Percentiles rank a stretch among this genome's conserved stretches.
These are phyloP conservation scores for Candida frijolesensis DNA, from an alignment of 1,139 yeast species.

Conservation along the genomic window DNA sequence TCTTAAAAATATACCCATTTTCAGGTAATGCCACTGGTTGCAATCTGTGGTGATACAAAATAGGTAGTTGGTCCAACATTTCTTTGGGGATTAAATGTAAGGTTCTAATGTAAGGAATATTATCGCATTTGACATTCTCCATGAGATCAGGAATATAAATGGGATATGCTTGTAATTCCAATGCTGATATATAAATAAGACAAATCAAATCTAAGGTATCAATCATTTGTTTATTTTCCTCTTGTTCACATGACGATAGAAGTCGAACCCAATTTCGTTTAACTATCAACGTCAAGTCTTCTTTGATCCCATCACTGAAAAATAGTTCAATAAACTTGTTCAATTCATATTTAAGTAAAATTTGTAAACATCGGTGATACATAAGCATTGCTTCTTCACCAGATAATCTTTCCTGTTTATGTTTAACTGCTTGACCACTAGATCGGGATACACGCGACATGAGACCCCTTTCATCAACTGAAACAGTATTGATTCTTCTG, in stretches of 20 bases:
- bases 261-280: slow-evolving; percentile 51
- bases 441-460: slow-evolving; percentile 16
- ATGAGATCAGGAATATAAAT: slow-evolving; percentile 40
- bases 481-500: slow-evolving; percentile 50
- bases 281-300: slow-evolving; percentile 42
- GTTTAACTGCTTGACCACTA: slow-evolving; percentile 6
- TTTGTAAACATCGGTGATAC: slow-evolving; percentile 56
- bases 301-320: slow-evolving; percentile 24
- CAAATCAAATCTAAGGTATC: slow-evolving; percentile 32
- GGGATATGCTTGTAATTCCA: slow-evolving; percentile 37
- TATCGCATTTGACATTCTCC: slow-evolving; percentile 29
- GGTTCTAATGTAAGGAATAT: slow-evolving; percentile 41
- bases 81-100: slow-evolving; percentile 30
- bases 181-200: slow-evolving; percentile 40
- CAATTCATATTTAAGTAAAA: slow-evolving; percentile 54
- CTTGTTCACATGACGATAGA: slow-evolving; percentile 1
- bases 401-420: slow-evolving; percentile 28
- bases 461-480: slow-evolving; percentile 23
- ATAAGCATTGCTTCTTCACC: slow-evolving; percentile 57
- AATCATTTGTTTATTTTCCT: slow-evolving; percentile 12
- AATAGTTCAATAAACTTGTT: slow-evolving; percentile 15
- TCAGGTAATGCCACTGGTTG: slow-evolving; percentile 35
- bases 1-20: slow-evolving; percentile 28
- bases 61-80: slow-evolving; percentile 27
- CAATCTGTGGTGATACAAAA: slow-evolving; percentile 23